Evolutionary conservation across 495 filamentous ascomycete species (phyloP), one percentile per base, ranked within the genome.

Genomic region (Aspergillus olivimuriae): DNA sequence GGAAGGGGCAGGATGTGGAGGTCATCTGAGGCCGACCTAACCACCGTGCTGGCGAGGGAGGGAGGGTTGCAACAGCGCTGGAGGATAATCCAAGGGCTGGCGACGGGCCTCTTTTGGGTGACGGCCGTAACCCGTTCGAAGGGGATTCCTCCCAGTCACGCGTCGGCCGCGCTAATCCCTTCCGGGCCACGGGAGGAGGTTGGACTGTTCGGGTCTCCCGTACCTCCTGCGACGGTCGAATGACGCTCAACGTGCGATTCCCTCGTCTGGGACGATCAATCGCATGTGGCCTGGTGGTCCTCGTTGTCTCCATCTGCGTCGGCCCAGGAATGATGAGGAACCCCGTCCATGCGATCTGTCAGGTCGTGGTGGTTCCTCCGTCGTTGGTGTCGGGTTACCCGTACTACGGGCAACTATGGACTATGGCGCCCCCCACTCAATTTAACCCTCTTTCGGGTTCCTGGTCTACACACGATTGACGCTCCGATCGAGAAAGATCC

Each of bases 141-240:
- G 60, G 58, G 57, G 55, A 54, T 49, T 47, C 47, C 54, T 52
- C 55, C 51, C 50, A 48, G 63, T 70, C 66, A 70, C 66, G 66
- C 66, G 66, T 70, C 66, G 62, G 64, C 36, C 37, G 40, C 63
- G 63, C 66, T 70, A 70, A 50, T 10, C 64, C 64, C 32, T 33
- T 55, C 53, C 44, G 20, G 53, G 42, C 4, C 8, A 45, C 37
- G 12, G 36, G 19, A 38, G 42, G 47, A 44, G 45, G 50, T 43
- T 53, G 51, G 54, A 36, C 32, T 20, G 41, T 12, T 43, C 41
- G 21, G 34, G 20, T n/a, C n/a, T n/a, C n/a, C n/a, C n/a, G n/a
- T n/a, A n/a, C n/a, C n/a, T n/a, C n/a, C n/a, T n/a, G n/a, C n/a
- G n/a, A n/a, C n/a, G n/a, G n/a, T n/a, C n/a, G n/a, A n/a, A n/a